These are phyloP conservation scores for Trichoderma sp. DNA, from an alignment of 2,329 filamentous ascomycete genomes.

Conservation along the genomic window DNA sequence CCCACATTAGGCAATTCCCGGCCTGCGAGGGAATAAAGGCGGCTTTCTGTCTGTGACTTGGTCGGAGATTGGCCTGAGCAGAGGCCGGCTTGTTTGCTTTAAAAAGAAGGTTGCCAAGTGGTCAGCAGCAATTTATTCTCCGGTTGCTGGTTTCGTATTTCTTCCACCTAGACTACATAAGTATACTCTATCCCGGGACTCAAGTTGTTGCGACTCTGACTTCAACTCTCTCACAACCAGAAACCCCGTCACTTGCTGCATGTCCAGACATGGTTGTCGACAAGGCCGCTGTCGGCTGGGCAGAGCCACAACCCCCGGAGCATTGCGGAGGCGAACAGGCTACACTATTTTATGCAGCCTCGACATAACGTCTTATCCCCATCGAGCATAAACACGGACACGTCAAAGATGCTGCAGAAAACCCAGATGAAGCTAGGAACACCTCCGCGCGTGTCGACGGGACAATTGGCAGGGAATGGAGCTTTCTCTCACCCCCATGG, in stretches of 20 bases:
- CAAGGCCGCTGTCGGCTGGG: conserved; percentile 6
- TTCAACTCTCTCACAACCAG: no score
- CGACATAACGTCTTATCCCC: neutral
- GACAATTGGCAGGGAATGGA: conserved; percentile 15
- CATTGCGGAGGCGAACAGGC: neutral
- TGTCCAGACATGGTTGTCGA: neutral
- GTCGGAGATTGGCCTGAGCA: conserved; percentile 8
- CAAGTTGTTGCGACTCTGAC: no score
- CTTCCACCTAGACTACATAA: no score
- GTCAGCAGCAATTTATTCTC: neutral
- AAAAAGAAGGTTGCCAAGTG: neutral
- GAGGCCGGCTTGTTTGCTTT: neutral
- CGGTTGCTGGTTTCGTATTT: neutral
- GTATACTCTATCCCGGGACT: no score
- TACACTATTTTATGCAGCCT: conserved; percentile 20
- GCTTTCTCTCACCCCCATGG: conserved; percentile 9
- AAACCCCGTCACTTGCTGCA: no score
- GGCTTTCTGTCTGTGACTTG: conserved; percentile 2
- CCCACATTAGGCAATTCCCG: conserved; percentile 21
- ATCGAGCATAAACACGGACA: conserved; percentile 3
- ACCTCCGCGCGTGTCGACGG: conserved; percentile 16
- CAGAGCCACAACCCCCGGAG: neutral
- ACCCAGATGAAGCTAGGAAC: neutral
- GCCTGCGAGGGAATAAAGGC: neutral
- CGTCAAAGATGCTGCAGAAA: no score